Evolutionary conservation across 2,329 filamentous ascomycete genomes (phyloP), one percentile per base, ranked within the genome.

Genomic region (Pseudocercospora vitis): DNA sequence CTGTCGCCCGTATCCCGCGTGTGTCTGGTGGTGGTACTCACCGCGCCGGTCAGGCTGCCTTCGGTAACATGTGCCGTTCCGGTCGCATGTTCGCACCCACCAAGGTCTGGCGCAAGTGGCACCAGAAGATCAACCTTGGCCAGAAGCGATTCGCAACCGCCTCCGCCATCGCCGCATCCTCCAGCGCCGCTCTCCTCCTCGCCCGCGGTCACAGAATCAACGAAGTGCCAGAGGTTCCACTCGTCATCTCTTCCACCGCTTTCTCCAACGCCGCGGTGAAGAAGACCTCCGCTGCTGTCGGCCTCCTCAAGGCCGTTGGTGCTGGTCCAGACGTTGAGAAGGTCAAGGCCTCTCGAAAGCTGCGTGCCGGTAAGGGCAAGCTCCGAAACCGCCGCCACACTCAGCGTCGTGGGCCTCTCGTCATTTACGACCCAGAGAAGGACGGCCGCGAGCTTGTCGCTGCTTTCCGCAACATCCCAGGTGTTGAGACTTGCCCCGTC

Each of bases 81-180:
- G 94, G 95, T 83, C 94, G 94, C 82, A 99, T 99, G 94, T 99
- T 99, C 82, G 94, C 94, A 70, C 94, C 94, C 68, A 99, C 94
- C 81, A 99, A 99, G 88, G 88, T 96, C 82, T 99, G 94, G 95
- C 86, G 94, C 78, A 96, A 96, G 84, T 99, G 94, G 95, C 94
- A 99, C 85, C 85, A 96, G 84, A 97, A 97, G 91, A 85, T 99
- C 86, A 96, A 95, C 85, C 85, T 95, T 79, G 88, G 88, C 78
- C 94, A 99, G 86, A 96, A 94, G 89, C 94, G 94, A 72, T 99
- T 96, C 78, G 94, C 94, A 79, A 95, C 91, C 73, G 90, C 90
- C 76, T 99, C 94, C 71, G 94, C 94, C 73, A 84, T 99, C 71
- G 94, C 94, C 79, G 94, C 94, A 70, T 96, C 94, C 67, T 92